Evolutionary conservation across 768 basidiomycete species (phyloP).

Genomic region (Clitopilus passeckerianus): DNA sequence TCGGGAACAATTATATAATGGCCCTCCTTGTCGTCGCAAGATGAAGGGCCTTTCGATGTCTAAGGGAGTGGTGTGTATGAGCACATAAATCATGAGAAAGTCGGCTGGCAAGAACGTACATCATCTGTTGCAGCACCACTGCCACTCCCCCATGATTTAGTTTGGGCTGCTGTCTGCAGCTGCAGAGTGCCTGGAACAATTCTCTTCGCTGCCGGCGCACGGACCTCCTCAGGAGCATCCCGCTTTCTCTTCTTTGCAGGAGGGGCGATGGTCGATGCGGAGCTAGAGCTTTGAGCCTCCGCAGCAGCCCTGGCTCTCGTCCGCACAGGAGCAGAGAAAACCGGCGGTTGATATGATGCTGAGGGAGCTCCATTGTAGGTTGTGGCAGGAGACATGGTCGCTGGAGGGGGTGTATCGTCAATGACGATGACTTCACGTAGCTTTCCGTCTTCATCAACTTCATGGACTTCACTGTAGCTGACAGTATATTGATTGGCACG

Average conservation of each 20-base stretch:
- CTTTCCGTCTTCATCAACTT: conserved; percentile 73
- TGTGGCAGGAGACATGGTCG: conserved; percentile 72
- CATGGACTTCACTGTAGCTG: conserved; percentile 85
- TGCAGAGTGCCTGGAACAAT: conserved; percentile 44
- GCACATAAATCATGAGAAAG: conserved; percentile 16
- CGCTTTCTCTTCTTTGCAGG: conserved; percentile 86
- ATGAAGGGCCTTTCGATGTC: conserved; percentile 60
- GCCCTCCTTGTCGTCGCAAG: conserved; percentile 97
- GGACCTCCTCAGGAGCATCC: conserved; percentile 69
- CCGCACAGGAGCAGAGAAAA: conserved; percentile 71
- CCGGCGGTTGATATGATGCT: conserved; percentile 74
- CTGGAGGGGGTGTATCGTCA: conserved; percentile 85
- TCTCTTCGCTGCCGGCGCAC: conserved; percentile 65
- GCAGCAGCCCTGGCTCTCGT: conserved; percentile 85
- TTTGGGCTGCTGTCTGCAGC: conserved; percentile 40
- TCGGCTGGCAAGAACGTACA: conserved; percentile 38
- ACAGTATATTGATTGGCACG: conserved; percentile 76
- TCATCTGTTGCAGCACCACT: conserved; percentile 63
- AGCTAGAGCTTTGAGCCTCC: conserved; percentile 70
- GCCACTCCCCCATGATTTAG: conserved; percentile 66
- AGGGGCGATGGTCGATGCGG: conserved; percentile 58
- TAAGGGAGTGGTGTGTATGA: conserved; percentile 26
- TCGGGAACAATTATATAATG: conserved; percentile 95
- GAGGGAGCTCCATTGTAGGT: conserved; percentile 70
- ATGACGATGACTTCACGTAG: conserved; percentile 88